Conservation (phyloP, 2,329 filamentous ascomycete genomes). For the Cadophora gregata region DNA sequence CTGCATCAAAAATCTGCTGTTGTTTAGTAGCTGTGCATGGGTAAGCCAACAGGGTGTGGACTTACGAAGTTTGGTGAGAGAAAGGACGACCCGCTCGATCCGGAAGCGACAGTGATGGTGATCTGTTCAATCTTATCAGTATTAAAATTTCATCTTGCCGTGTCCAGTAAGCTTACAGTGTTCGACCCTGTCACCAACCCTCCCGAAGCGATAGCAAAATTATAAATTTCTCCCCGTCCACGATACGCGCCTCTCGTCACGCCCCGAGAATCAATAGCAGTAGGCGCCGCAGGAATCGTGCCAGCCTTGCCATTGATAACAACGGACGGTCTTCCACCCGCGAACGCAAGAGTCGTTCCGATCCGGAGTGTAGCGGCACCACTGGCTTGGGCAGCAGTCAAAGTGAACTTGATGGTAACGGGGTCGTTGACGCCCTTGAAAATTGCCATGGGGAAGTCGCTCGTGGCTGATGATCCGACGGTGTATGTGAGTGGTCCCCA, state of each 20-base stretch:
- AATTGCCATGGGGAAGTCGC: constrained; percentile 69
- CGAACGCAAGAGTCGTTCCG: constrained; percentile 68
- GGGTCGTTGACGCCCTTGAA: constrained; percentile 66
- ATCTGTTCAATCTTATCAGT: constrained; percentile 45
- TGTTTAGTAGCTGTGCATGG: background rate
- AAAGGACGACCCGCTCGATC: constrained; percentile 60
- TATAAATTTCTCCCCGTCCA: constrained; percentile 68
- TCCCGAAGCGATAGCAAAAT: constrained; percentile 63
- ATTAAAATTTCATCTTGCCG: background rate
- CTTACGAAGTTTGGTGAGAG: constrained; percentile 62
- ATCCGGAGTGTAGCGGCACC: constrained; percentile 64
- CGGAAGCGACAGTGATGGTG: constrained; percentile 63
- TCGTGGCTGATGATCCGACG: constrained; percentile 58
- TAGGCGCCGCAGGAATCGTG: constrained; percentile 57
- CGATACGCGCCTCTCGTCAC: constrained; percentile 70
- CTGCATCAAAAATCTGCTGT: constrained; percentile 20
- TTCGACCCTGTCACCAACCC: constrained; percentile 65
- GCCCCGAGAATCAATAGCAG: constrained; percentile 68
- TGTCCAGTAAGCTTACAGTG: constrained; percentile 45
- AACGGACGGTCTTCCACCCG: constrained; percentile 61
- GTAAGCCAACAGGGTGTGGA: constrained; percentile 3
- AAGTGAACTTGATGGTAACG: constrained; percentile 64
- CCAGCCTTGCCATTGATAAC: constrained; percentile 61
- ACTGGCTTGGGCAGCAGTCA: constrained; percentile 53
- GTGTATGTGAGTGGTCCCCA: constrained; percentile 68